Conservation (phyloP, 495 filamentous ascomycete genomes). For the Penicillium tannophilum region DNA sequence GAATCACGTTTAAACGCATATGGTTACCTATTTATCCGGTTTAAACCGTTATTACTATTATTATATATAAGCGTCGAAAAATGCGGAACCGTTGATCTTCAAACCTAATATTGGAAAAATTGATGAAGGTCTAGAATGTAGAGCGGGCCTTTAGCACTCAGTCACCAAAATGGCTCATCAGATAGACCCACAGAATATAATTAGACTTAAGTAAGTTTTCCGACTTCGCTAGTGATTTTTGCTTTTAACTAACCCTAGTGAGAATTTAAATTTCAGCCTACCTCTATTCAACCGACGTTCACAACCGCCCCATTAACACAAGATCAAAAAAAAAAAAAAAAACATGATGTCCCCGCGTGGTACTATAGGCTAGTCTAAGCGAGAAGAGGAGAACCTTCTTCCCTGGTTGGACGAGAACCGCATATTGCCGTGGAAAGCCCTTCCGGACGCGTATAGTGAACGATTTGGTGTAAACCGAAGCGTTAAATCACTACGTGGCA, state of each 20-base stretch:
- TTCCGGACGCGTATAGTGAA: constrained; percentile 14
- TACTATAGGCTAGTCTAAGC: constrained; percentile 4
- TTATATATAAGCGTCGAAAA: too few relatives aligned
- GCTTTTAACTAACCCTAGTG: not conserved
- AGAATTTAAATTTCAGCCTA: not conserved
- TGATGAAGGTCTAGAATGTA: too few relatives aligned
- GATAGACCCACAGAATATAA: not conserved
- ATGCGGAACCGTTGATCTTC: too few relatives aligned
- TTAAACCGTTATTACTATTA: too few relatives aligned
- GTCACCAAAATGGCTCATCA: not conserved
- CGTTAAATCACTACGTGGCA: constrained; percentile 17
- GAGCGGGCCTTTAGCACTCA: too few relatives aligned
- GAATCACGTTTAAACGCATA: too few relatives aligned
- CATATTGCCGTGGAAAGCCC: constrained; percentile 13
- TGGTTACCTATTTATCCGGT: too few relatives aligned
- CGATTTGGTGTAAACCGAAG: constrained; percentile 10
- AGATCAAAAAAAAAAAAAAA: not conserved
- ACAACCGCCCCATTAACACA: constrained; percentile 1
- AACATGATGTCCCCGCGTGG: not conserved
- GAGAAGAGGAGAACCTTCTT: constrained; percentile 15
- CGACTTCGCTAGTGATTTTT: not conserved
- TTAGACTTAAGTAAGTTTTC: not conserved
- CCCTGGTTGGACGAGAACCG: constrained; percentile 12
- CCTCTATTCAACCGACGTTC: not conserved
- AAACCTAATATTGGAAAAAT: too few relatives aligned